Evolutionary conservation across 768 basidiomycete species (phyloP).

Genomic region (Termitomyces sp.): DNA sequence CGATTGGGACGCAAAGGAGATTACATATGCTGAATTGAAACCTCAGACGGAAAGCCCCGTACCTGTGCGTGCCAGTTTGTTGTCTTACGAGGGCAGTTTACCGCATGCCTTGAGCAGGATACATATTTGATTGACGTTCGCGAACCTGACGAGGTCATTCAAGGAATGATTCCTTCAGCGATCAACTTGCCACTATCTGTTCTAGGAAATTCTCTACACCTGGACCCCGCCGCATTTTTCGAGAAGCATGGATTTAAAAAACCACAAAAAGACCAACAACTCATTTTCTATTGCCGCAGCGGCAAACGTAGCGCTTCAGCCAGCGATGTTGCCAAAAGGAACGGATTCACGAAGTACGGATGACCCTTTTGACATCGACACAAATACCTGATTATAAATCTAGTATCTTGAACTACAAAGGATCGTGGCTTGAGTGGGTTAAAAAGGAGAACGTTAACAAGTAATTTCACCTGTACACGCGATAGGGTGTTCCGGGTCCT

Average conservation of each 20-base stretch:
- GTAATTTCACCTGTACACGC: not conserved
- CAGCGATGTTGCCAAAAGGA: constrained; percentile 74
- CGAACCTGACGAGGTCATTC: constrained; percentile 86
- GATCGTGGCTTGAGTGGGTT: constrained; percentile 89
- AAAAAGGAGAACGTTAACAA: constrained; percentile 41
- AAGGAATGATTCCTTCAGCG: constrained; percentile 90
- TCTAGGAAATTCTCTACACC: constrained; percentile 64
- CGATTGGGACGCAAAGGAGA: constrained; percentile 74
- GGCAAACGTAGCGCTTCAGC: constrained; percentile 83
- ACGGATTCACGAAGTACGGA: constrained; percentile 77
- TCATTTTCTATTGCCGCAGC: constrained; percentile 90
- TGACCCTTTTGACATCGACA: constrained; percentile 4
- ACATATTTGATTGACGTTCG: constrained; percentile 86
- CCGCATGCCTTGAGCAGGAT: constrained; percentile 39
- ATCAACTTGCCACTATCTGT: constrained; percentile 86
- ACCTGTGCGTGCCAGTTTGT: constrained; percentile 37
- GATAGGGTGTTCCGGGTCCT: not conserved
- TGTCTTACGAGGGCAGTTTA: constrained; percentile 6
- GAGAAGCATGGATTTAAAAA: constrained; percentile 72
- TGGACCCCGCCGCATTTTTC: constrained; percentile 54
- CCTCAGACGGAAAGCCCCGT: constrained; percentile 76
- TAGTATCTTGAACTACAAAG: constrained; percentile 74
- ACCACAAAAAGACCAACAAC: constrained; percentile 64
- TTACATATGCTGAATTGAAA: constrained; percentile 82
- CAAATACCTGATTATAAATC: not conserved